Conservation (phyloP, 495 filamentous ascomycete genomes). For the Hyaloscypha variabilis region DNA sequence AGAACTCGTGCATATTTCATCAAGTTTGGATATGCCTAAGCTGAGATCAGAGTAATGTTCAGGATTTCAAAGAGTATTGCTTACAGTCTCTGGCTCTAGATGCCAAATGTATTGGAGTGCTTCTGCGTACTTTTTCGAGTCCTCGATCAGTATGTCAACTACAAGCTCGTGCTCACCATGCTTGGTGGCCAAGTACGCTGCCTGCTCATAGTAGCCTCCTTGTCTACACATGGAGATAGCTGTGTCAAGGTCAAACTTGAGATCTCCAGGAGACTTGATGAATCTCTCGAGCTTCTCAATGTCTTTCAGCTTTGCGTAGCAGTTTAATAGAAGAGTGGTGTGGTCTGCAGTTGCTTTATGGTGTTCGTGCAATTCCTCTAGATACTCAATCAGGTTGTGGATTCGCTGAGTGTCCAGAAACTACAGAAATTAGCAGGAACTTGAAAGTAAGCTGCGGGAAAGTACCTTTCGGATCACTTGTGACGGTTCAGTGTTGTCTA, state of each 20-base stretch:
- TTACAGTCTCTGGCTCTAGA: conserved; percentile 77
- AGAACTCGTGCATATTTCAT: conserved; percentile 96
- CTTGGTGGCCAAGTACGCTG: conserved; percentile 91
- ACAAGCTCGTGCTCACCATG: conserved; percentile 94
- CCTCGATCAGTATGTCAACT: conserved; percentile 92
- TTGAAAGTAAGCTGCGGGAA: background rate
- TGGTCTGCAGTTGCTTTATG: conserved; percentile 94
- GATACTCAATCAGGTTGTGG: conserved; percentile 95
- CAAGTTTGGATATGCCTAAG: conserved; percentile 79
- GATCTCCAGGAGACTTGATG: conserved; percentile 91
- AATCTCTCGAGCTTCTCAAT: conserved; percentile 94
- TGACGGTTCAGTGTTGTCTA: conserved; percentile 92
- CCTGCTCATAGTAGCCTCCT: conserved; percentile 96
- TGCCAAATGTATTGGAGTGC: conserved; percentile 90
- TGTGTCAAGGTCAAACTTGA: conserved; percentile 96
- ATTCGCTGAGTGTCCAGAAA: conserved; percentile 96
- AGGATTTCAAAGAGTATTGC: conserved; percentile 30
- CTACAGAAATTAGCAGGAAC: conserved; percentile 38
- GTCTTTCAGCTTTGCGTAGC: conserved; percentile 96
- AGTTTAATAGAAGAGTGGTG: conserved; percentile 92
- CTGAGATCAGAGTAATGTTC: conserved; percentile 10
- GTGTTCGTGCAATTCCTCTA: conserved; percentile 95
- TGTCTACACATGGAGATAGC: conserved; percentile 98
- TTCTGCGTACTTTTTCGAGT: conserved; percentile 84
- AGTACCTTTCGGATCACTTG: conserved; percentile 87